These are phyloP conservation scores for Suillus subluteus DNA, from an alignment of 768 basidiomycete genomes.

Conservation along the genomic window DNA sequence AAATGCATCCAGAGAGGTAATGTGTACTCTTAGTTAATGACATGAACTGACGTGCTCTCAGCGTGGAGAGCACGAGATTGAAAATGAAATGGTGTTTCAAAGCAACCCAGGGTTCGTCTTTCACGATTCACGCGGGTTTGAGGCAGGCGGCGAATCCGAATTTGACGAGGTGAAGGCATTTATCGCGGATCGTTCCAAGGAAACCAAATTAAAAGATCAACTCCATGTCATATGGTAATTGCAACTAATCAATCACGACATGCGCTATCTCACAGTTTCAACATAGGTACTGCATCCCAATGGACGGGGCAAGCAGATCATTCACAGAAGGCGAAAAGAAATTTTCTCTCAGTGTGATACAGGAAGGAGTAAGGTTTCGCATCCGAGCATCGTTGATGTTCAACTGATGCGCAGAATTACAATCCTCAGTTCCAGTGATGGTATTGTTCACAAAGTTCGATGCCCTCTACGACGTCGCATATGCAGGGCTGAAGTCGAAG, in stretches of 20 bases:
- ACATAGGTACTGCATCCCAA: conserved; percentile 43
- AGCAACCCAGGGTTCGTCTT: not conserved
- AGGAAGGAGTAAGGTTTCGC: conserved; percentile 6
- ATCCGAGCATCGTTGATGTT: not conserved
- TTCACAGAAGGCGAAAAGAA: conserved; percentile 31
- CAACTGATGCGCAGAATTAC: not conserved
- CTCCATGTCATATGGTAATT: conserved; percentile 45
- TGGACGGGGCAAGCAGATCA: conserved; percentile 28
- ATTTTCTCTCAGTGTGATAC: conserved; percentile 19
- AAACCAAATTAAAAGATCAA: not conserved
- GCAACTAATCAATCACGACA: not conserved
- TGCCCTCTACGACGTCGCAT: conserved; percentile 28
- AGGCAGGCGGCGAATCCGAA: not conserved
- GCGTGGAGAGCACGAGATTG: conserved; percentile 22
- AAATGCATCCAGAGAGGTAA: conserved; percentile 6
- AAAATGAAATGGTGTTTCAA: not conserved
- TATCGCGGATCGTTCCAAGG: not conserved
- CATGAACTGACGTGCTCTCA: not conserved
- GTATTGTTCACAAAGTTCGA: conserved; percentile 44
- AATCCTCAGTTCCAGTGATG: conserved; percentile 39
- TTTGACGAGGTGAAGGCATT: not conserved
- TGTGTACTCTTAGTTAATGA: not conserved
- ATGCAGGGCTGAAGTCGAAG: conserved; percentile 15
- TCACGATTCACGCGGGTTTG: not conserved
- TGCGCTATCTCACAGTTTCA: conserved; percentile 3